Base-by-base conservation (phyloP, 2,329 filamentous ascomycete species). In the Byssoonygena ceratinophila region DNA sequence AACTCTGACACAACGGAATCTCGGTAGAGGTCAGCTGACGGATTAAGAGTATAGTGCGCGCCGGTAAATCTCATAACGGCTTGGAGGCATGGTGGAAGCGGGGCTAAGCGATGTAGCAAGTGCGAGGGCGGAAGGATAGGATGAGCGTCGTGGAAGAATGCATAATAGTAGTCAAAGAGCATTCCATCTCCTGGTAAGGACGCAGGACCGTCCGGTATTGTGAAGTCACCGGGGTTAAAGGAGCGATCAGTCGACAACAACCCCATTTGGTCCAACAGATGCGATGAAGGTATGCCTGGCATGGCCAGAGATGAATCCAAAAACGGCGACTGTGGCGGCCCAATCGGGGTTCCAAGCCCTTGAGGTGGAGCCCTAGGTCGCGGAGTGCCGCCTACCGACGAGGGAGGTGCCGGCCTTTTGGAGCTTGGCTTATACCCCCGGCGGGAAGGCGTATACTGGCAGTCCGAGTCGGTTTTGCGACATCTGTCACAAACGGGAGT, bases 391-490 rank as follows among this genome's bases (percentile, higher is more conserved):
- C 29, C 34, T 14, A 48, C 37, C 18, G 50, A 32, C 27, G 63
- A 59, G n/a, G 60, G 60, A 18, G 46, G 16, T 43, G 66, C 63
- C 49, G 71, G 68, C 57, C 69, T 73, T 62, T 75, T 76, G n/a
- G 77, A 73, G 1, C 78, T 79, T 12, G 83, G 83, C 67, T 85
- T 87, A 71, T 85, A 87, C 27, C 85, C 85, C 55, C 85, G 79
- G 40, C 85, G 81, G 36, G 84, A 88, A 41, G 83, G 81, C 46
- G 87, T 79, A 64, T 87, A 89, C 61, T 81, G 70, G 66, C 86
- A 91, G 45, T 82, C 75, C 16, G 75, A 70, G 52, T 77, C 76
- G 45, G 77, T 75, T 47, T 72, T 68, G 20, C 70, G 69, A 66
- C 85, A 90, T 51, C 86, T 80, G 44, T 78, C 76, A 68, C 86